Base-by-base conservation (phyloP, 1,139 yeast genomes). In the Saccharomyces hybrid region DNA sequence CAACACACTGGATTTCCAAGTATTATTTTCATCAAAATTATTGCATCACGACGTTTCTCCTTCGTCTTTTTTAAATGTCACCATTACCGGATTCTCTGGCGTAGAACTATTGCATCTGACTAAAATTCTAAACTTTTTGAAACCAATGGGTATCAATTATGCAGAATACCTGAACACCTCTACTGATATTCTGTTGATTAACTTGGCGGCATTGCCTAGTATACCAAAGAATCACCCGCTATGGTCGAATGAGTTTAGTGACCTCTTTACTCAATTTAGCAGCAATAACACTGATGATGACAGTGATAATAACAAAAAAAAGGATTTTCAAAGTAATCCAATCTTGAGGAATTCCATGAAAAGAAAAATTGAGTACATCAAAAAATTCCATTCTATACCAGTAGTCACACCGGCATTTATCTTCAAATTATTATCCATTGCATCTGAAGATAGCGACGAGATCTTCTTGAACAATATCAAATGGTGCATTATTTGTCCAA, bases 11-110 rank as follows among this genome's bases (percentile, higher is more conserved):
- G 60, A 72, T 19, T 70, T 74, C 9, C 72, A 67, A 5, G 31
- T 68, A 63, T 31, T 25, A 46, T 61, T 67, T n/a, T 50, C 47
- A 9, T 44, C 26, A 9, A 47, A 44, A 9, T 49, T 60, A 19
- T 32, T 57, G 16, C 66, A 61, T 52, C 52, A 52, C 7, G 32
- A 57, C 49, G 53, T 62, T 62, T 38, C 44, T 2, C 3, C 44
- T 47, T 28, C 41, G 3, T 41, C 54, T 16, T 69, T 72, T 9
- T 71, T 84, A 58, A 77, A 77, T 50, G 74, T 90, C 0, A 80
- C 88, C 57, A 76, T 88, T 1, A 81, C 95, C 0, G 98, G 98
- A 5, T 91, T 87, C 64, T 78, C 82, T 11, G 97, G 96, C 0
- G 82, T 89, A 16, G 97, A 91, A 67, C 73, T 84, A 29, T 72